A percentile compares a stretch with the other conserved stretches of the same genome.
Conservation (phyloP, 352 stramenopile genomes). For the Peronospora destructor region DNA sequence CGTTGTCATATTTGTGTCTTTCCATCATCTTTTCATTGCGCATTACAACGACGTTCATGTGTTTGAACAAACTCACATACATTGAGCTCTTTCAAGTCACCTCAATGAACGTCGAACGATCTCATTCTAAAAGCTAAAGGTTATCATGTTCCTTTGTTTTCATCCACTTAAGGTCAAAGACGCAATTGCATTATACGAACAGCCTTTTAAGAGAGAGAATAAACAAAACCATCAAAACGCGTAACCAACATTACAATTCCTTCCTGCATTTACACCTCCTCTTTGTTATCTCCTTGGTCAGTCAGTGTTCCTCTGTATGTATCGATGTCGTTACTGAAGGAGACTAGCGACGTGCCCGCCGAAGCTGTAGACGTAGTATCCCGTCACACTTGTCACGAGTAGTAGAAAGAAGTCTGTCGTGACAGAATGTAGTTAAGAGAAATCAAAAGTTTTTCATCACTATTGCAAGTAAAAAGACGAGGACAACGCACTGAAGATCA, state of each 20-base stretch:
- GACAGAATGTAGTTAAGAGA: not conserved
- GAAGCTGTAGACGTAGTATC: slow-evolving; percentile 77
- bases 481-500: slow-evolving; percentile 71
- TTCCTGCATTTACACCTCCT: not conserved
- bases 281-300: not conserved
- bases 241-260: too few species aligned
- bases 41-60: slow-evolving; percentile 78
- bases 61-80: too few species aligned
- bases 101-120: too few species aligned
- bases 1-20: slow-evolving; percentile 76
- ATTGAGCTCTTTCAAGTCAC: too few species aligned
- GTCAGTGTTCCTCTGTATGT: slow-evolving; percentile 7
- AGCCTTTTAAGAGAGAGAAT: not conserved
- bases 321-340: slow-evolving; percentile 27
- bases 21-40: slow-evolving; percentile 76
- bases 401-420: slow-evolving; percentile 59
- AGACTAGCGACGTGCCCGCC: slow-evolving; percentile 40
- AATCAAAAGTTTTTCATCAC: not conserved
- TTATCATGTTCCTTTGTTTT: too few species aligned
- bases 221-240: not conserved
- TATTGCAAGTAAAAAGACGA: not conserved
- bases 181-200: not conserved
- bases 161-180: not conserved
- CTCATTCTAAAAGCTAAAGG: too few species aligned
- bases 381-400: slow-evolving; percentile 57